These are phyloP conservation scores for Fusarium sp. DNA, from an alignment of 2,329 filamentous ascomycete genomes.

Conservation along the genomic window DNA sequence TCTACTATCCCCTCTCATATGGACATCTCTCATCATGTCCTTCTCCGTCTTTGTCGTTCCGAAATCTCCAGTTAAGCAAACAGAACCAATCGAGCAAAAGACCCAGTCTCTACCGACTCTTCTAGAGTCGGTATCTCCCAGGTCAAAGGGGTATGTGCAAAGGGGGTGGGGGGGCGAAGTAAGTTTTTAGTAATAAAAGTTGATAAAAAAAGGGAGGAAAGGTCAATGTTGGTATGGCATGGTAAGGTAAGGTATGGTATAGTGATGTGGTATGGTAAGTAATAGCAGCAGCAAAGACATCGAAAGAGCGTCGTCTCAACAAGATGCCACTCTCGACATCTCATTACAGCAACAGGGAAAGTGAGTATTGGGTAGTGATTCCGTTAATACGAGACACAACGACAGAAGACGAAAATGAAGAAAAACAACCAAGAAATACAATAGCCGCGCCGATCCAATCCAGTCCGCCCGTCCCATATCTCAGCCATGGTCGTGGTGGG, in stretches of 20 bases:
- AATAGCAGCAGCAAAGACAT: constrained; percentile 1
- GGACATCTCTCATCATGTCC: background rate
- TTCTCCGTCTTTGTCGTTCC: constrained; percentile 8
- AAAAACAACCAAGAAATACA: constrained; percentile 34
- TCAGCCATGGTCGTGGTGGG: constrained; percentile 35
- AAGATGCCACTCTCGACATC: constrained; percentile 16
- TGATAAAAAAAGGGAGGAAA: constrained; percentile 18
- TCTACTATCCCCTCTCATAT: constrained; percentile 15
- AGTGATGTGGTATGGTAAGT: constrained; percentile 35
- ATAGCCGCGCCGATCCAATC: constrained; percentile 44
- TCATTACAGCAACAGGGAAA: constrained; percentile 14
- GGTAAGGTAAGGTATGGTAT: background rate
- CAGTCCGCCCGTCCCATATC: constrained; percentile 38
- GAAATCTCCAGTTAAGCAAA: constrained; percentile 20
- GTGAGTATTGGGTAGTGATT: constrained; percentile 31
- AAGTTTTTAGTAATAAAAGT: constrained; percentile 15
- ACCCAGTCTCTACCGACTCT: constrained; percentile 16
- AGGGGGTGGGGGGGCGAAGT: background rate
- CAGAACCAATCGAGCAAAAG: constrained; percentile 22
- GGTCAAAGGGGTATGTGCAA: constrained; percentile 37
- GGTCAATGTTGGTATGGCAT: background rate
- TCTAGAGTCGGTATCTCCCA: constrained; percentile 9
- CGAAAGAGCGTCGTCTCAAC: background rate
- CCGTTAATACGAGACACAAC: constrained; percentile 29
- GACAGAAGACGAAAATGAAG: constrained; percentile 25